Percentiles rank a stretch among this genome's conserved stretches.
These are phyloP conservation scores for Excoecaria cochinchinensis DNA, from an alignment of 345 rosid species.

Conservation along the genomic window DNA sequence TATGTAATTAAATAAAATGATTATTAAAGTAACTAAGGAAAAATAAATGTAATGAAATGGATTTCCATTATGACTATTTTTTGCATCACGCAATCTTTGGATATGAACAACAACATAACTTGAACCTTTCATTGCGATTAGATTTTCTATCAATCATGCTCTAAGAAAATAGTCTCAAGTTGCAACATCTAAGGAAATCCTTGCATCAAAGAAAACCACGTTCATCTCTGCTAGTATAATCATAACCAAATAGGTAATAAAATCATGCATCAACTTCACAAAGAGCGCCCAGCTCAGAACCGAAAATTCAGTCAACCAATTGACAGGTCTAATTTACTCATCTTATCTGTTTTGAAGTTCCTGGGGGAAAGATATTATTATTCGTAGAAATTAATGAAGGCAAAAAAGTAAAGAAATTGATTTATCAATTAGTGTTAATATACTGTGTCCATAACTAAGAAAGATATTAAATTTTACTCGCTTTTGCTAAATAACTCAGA, in stretches of 20 bases:
- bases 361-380: background rate
- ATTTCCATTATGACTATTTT: background rate
- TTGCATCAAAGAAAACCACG: background rate
- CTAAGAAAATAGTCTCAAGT: background rate
- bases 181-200: background rate
- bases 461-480: background rate
- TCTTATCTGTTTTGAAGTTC: background rate
- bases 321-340: background rate
- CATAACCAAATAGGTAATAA: background rate
- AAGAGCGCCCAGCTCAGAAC: background rate
- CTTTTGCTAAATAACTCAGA: background rate
- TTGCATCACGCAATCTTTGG: background rate
- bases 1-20: no score
- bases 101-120: background rate
- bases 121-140: background rate
- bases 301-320: background rate
- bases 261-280: background rate
- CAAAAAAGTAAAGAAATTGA: background rate
- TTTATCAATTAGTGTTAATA: background rate
- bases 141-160: background rate
- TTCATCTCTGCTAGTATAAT: background rate
- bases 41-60: no score
- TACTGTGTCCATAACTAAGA: background rate
- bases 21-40: no score
- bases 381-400: constrained; percentile 1